Conservation (phyloP, 805 yeast species). For the Wickerhamia fluorescens region DNA sequence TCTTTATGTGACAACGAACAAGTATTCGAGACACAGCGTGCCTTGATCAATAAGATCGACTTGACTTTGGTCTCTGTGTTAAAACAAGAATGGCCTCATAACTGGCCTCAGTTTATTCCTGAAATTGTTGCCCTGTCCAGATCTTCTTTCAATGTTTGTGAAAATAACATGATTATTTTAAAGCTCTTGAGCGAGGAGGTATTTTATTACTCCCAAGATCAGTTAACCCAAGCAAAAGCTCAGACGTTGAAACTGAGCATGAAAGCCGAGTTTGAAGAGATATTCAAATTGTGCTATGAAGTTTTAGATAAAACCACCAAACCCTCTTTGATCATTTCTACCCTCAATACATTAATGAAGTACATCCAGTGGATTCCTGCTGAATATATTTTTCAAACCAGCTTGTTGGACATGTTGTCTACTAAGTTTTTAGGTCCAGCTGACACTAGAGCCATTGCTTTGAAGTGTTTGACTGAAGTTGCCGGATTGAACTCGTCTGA, state of each 20-base stretch:
- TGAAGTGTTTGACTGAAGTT: slow-evolving; percentile 91
- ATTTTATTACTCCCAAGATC: slow-evolving; percentile 91
- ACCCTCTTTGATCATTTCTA: slow-evolving; percentile 75
- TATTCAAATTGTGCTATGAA: slow-evolving; percentile 88
- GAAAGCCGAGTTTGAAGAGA: slow-evolving; percentile 87
- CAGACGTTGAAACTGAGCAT: slow-evolving; percentile 73
- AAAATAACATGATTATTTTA: slow-evolving; percentile 91
- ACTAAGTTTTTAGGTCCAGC: slow-evolving; percentile 69
- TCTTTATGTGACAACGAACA: slow-evolving; percentile 80
- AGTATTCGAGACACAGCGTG: slow-evolving; percentile 61
- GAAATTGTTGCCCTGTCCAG: slow-evolving; percentile 83
- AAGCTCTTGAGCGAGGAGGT: slow-evolving; percentile 90
- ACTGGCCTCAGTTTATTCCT: slow-evolving; percentile 96
- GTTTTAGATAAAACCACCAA: slow-evolving; percentile 85
- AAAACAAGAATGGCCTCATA: slow-evolving; percentile 98
- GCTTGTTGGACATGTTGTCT: slow-evolving; percentile 63
- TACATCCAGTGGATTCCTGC: slow-evolving; percentile 94
- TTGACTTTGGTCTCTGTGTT: slow-evolving; percentile 88
- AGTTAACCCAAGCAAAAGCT: slow-evolving; percentile 94
- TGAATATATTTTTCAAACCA: slow-evolving; percentile 84
- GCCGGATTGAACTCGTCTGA: slow-evolving; percentile 57
- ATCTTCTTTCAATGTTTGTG: slow-evolving; percentile 88
- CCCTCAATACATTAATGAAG: slow-evolving; percentile 73
- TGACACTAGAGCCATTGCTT: slow-evolving; percentile 75
- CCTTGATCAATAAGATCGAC: slow-evolving; percentile 88